phyloP scores from a whole-genome alignment of 108 stramenopile species.

The Cylindrotheca closterium region DNA sequence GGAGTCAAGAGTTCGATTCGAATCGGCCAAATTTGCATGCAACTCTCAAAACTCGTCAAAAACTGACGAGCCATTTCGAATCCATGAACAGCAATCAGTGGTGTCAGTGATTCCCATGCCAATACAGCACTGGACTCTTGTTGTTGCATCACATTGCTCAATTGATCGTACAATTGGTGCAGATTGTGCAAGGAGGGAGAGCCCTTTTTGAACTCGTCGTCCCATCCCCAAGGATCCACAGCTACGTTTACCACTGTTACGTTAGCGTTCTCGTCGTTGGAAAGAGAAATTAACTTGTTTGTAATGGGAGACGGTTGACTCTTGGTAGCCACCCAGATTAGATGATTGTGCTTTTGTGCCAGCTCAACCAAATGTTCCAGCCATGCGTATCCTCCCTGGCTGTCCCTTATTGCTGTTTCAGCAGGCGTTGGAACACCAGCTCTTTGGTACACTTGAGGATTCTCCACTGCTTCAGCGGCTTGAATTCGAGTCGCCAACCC shows the following conservation, averaged over 20 bases:
- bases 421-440: conserved; percentile 40
- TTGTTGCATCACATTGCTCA: neutral
- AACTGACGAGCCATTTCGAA: conserved; percentile 21
- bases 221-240: conserved; percentile 39
- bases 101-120: conserved; percentile 38
- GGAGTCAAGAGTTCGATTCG: conserved; percentile 17
- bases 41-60: conserved; percentile 12
- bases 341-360: conserved; percentile 6
- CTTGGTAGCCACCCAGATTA: neutral
- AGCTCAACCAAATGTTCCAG: conserved; percentile 22
- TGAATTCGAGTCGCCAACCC: conserved; percentile 8
- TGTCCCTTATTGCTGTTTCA: conserved; percentile 29
- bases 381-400: conserved; percentile 23
- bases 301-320: neutral
- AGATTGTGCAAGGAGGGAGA: conserved; percentile 3
- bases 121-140: conserved; percentile 3
- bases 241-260: neutral
- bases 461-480: conserved; percentile 27
- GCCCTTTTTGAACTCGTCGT: neutral
- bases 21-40: conserved; percentile 30
- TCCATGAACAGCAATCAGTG: conserved; percentile 28
- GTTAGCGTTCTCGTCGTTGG: neutral
- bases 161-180: neutral
- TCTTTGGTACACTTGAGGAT: conserved; percentile 28
- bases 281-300: neutral